Conservation (phyloP, 2,329 filamentous ascomycete species). For the Podosphaera leucotricha region DNA sequence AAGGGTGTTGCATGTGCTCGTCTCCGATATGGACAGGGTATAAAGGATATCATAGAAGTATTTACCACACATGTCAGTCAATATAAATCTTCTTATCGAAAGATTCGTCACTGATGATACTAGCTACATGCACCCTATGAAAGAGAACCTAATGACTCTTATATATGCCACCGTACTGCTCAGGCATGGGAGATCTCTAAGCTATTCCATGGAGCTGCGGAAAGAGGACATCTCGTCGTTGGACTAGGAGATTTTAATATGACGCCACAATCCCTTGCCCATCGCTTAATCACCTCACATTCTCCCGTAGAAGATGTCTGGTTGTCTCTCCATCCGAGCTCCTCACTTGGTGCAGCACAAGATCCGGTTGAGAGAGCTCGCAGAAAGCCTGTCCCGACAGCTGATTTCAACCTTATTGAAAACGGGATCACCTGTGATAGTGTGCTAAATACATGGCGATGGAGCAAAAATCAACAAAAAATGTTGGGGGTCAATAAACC, state of each 20-base stretch:
- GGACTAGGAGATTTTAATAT: slow-evolving; percentile 93
- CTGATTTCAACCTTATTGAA: slow-evolving; percentile 49
- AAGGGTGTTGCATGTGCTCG: slow-evolving; percentile 76
- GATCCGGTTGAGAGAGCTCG: slow-evolving; percentile 44
- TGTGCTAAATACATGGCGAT: slow-evolving; percentile 80
- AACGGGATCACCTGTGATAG: slow-evolving; percentile 81
- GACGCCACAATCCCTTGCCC: slow-evolving; percentile 65
- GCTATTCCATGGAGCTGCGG: slow-evolving; percentile 57
- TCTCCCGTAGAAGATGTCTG: slow-evolving; percentile 63
- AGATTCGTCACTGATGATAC: neutral
- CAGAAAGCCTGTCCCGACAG: slow-evolving; percentile 44
- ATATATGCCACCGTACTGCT: slow-evolving; percentile 70
- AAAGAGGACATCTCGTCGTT: slow-evolving; percentile 61
- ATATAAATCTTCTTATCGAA: slow-evolving; percentile 2
- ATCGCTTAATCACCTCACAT: slow-evolving; percentile 59
- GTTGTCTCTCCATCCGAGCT: slow-evolving; percentile 63
- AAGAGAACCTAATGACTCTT: slow-evolving; percentile 53
- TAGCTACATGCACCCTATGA: slow-evolving; percentile 71
- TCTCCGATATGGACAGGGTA: slow-evolving; percentile 43
- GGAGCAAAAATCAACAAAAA: slow-evolving; percentile 49
- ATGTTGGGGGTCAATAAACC: slow-evolving; percentile 39
- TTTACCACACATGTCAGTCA: slow-evolving; percentile 68
- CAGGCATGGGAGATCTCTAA: slow-evolving; percentile 93
- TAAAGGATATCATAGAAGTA: slow-evolving; percentile 53
- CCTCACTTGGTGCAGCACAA: slow-evolving; percentile 50